Evolutionary conservation across 148 eudicot genomes (phyloP), one percentile per base, ranked within the genome.

Genomic region (Amaranthus palmeri): DNA sequence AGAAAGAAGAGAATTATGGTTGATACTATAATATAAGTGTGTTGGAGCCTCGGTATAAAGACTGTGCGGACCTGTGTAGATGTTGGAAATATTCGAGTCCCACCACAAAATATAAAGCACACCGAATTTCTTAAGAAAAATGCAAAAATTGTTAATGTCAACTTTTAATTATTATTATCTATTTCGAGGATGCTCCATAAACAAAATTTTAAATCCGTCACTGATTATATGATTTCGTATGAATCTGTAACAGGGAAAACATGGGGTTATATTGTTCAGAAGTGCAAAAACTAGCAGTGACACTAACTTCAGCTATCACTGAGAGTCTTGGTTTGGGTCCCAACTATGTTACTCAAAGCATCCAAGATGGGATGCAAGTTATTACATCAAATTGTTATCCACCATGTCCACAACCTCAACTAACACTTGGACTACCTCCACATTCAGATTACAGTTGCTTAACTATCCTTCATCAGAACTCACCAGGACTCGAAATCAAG

Each of bases 391-490:
- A 85, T 72, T 80, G 86, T 59, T 89, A 85, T 66, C 90, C 89
- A 14, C 83, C 85, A 8, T 80, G 90, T 64, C 93, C 93, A 0
- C 63, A 86, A 46, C 90, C 89, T 0, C 53, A 25, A 11, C 81
- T 82, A 0, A 76, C 83, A 1, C 83, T 89, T 13, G 90, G 93
- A 9, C 56, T 89, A 5, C 88, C 93, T 3, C 86, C 93, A 4
- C 93, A 89, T 60, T 74, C 87, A 0, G 93, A 89, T 76, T 85
- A 86, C 52, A 75, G 82, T 43, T 83, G 85, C 76, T 7, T 89
- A n/a, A 83, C 93, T 12, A 65, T 89, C 7, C 77, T 86, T 57
- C 83, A 80, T 14, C 86, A 85, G 60, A 79, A 76, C 75, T 78
- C 79, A 0, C 58, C 17, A 1, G 89, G 93, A 13, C 83, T 89